Conservation (phyloP, 306 rosid genomes). For the Ochetophila trinervis region DNA sequence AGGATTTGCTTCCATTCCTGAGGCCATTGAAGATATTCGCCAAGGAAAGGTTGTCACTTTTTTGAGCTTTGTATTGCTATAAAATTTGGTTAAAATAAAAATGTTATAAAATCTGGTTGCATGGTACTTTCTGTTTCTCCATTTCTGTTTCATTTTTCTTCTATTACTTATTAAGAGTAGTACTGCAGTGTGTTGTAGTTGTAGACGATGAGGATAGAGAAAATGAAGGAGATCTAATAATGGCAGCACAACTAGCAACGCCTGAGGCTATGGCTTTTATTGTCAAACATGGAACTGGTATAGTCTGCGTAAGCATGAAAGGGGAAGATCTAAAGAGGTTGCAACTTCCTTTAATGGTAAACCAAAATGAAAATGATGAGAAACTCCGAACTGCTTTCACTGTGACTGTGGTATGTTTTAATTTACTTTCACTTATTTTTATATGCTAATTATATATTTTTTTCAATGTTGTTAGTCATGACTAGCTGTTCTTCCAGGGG, state of each 20-base stretch:
- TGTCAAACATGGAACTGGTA: slow-evolving; percentile 87
- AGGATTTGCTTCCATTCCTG: slow-evolving; percentile 76
- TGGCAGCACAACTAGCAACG: slow-evolving; percentile 82
- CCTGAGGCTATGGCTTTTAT: slow-evolving; percentile 96
- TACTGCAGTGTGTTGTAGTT: slow-evolving; percentile 70
- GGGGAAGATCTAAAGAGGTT: slow-evolving; percentile 76
- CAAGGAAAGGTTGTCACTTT: slow-evolving; percentile 63
- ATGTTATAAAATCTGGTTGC: slow-evolving; percentile 3
- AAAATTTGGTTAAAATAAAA: no score
- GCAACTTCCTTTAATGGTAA: slow-evolving; percentile 81
- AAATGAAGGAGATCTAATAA: slow-evolving; percentile 89
- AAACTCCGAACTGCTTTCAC: slow-evolving; percentile 77
- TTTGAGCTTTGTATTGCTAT: not conserved
- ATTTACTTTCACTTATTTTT: not conserved
- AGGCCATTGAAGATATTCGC: slow-evolving; percentile 85
- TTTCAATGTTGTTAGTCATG: slow-evolving; percentile 7
- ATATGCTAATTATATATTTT: not conserved
- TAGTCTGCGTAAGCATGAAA: slow-evolving; percentile 80
- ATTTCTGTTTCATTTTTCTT: not conserved
- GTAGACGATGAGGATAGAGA: slow-evolving; percentile 92
- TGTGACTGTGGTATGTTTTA: slow-evolving; percentile 69
- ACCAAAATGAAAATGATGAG: slow-evolving; percentile 67
- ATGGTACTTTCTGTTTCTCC: not conserved
- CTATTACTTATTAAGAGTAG: slow-evolving; percentile 11
- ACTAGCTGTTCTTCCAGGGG: not conserved